Conservation (phyloP, 805 yeast species). For the Wickerhamomyces xylosicus region DNA sequence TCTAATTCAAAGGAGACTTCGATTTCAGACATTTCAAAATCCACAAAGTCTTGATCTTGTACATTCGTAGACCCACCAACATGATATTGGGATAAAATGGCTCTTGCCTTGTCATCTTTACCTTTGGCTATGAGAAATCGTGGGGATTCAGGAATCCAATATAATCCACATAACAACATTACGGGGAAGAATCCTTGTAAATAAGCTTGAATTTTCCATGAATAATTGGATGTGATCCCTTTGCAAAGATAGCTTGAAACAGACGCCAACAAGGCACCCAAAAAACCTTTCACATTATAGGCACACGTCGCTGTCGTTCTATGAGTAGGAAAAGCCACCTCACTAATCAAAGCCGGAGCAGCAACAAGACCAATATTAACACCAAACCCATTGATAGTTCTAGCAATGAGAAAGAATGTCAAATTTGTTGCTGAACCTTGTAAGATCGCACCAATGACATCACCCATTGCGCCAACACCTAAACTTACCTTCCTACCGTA, state of each 20-base stretch:
- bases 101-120: conserved; percentile 31
- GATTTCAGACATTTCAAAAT: conserved; percentile 31
- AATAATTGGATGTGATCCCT: conserved; percentile 20
- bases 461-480: conserved; percentile 10
- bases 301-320: conserved; percentile 30
- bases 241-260: conserved; percentile 19
- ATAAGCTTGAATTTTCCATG: conserved; percentile 46
- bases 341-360: conserved; percentile 39
- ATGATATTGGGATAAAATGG: conserved; percentile 28
- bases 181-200: conserved; percentile 39
- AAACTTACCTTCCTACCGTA: conserved; percentile 28
- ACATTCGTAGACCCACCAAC: conserved; percentile 22
- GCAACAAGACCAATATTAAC: conserved; percentile 32
- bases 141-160: conserved; percentile 41
- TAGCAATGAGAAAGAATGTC: conserved; percentile 11
- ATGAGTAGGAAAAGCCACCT: conserved; percentile 37
- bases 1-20: conserved; percentile 30
- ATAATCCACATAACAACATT: conserved; percentile 32
- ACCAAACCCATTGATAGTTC: conserved; percentile 42
- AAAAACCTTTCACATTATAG: conserved; percentile 40
- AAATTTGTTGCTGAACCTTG: conserved; percentile 22
- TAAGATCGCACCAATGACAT: conserved; percentile 15
- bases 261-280: conserved; percentile 39
- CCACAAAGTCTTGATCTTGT: conserved; percentile 18
- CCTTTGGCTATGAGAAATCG: conserved; percentile 33